Evolutionary conservation across 2,329 filamentous ascomycete species (phyloP), one percentile per base, ranked within the genome.

Genomic region (Berkeleyomyces basicola): DNA sequence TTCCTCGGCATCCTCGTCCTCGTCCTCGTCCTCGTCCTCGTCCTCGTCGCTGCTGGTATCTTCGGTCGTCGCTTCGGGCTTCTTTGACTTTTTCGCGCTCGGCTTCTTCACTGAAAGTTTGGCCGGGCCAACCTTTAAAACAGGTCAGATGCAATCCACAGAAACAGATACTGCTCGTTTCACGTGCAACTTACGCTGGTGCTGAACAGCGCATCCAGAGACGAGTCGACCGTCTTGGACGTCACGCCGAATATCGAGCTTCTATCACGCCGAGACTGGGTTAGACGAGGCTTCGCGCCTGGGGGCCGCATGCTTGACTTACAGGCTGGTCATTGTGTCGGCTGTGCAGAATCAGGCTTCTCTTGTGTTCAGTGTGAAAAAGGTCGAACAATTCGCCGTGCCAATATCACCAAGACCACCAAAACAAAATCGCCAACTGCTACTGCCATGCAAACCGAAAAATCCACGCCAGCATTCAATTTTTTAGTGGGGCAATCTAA

Each of bases 121-220:
- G 1, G 80, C 77, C 4, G 81, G 79, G 4, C 80, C 80, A 62
- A 77, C 70, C 80, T 83, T 63, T 11, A 65, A 9, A 43, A 7
- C 9, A 31, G 44, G 14, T 67, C n/a, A 67, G 57, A 10, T 64
- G 62, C 10, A 36, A 16, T 14, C 7, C 33, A 55, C 11, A 39
- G 3, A 37, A 14, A 62, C 10, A 40, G 39, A 16, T 36, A 55
- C 42, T 40, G n/a, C 53, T 37, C 14, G 14, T 9, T 36, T n/a
- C 6, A 33, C 11, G 10, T 58, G 36, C 40, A 64, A 79, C 84
- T 75, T 79, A 89, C 86, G 77, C 87, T 90, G 63, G 79, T 77
- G 63, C 84, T 79, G 74, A 90, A 90, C 46, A 90, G 78, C 65
- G 85, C 83, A 69, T 84, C 79, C 67, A 90, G 76, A 63, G 78